Evolutionary conservation across 768 basidiomycete genomes (phyloP).

Genomic region (Flagelloscypha sp.): DNA sequence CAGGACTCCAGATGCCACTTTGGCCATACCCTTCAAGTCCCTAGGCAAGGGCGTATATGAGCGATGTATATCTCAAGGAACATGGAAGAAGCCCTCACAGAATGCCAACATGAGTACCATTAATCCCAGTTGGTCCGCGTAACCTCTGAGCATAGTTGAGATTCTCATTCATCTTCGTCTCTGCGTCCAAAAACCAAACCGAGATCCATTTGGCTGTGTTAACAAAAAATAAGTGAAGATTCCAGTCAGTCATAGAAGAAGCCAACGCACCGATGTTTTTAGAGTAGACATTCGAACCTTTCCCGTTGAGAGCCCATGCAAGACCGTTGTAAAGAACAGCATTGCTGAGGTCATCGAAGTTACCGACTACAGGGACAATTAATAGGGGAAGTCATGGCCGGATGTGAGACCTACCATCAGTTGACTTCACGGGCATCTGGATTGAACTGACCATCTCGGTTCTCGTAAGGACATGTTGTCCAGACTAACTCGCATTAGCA

Average conservation of each 20-base stretch:
- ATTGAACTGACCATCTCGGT: constrained; percentile 55
- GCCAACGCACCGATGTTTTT: constrained; percentile 26
- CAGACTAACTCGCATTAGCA: constrained; percentile 32
- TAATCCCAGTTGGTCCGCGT: constrained; percentile 29
- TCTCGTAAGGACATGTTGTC: constrained; percentile 48
- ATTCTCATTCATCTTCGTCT: constrained; percentile 58
- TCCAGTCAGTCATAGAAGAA: neutral
- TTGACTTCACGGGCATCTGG: constrained; percentile 52
- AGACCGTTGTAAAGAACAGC: constrained; percentile 55
- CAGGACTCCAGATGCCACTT: constrained; percentile 44
- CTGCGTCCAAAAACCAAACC: constrained; percentile 52
- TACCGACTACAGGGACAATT: constrained; percentile 47
- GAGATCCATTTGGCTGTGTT: constrained; percentile 36
- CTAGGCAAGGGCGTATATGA: constrained; percentile 20
- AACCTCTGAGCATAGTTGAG: constrained; percentile 49
- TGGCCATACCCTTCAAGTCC: constrained; percentile 52
- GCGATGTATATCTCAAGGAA: no score
- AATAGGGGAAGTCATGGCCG: no score
- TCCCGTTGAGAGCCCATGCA: constrained; percentile 40
- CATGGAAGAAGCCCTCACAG: constrained; percentile 27
- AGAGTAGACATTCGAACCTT: constrained; percentile 32
- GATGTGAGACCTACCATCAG: no score
- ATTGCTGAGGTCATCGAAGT: constrained; percentile 48
- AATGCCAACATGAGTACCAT: constrained; percentile 43
- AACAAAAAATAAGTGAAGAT: constrained; percentile 3